Evolutionary conservation across 2,329 filamentous ascomycete species (phyloP).

Genomic region (Ophiostoma novo-ulmi): DNA sequence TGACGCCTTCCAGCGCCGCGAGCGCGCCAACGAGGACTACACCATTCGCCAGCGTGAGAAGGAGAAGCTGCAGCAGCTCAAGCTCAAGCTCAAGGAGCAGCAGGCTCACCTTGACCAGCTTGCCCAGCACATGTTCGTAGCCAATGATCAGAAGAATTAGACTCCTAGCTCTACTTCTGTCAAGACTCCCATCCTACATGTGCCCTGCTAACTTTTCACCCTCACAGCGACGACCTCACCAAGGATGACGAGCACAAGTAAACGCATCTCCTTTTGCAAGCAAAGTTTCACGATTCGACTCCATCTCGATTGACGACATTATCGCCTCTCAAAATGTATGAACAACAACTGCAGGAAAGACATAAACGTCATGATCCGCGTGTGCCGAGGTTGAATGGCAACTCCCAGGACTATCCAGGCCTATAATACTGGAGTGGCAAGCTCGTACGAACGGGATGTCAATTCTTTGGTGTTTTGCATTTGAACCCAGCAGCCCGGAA

Average conservation of each 20-base stretch:
- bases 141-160: neutral
- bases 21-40: conserved; percentile 78
- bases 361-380: neutral
- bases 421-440: neutral
- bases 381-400: neutral
- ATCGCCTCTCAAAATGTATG: neutral
- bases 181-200: neutral
- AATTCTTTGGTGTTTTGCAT: neutral
- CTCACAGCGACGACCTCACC: conserved; percentile 15
- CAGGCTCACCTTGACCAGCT: conserved; percentile 78
- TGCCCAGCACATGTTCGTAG: conserved; percentile 74
- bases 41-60: conserved; percentile 83
- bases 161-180: neutral
- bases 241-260: conserved; percentile 16
- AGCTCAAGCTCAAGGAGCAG: conserved; percentile 69
- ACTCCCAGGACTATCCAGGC: neutral
- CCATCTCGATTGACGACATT: neutral
- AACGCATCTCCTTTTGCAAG: neutral
- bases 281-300: neutral
- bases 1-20: conserved; percentile 88
- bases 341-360: too few species aligned
- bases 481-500: neutral
- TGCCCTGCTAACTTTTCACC: conserved; percentile 9
- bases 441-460: neutral
- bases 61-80: conserved; percentile 78